Evolutionary conservation across 805 yeast genomes (phyloP), one percentile per base, ranked within the genome.

Genomic region (Candida orba): DNA sequence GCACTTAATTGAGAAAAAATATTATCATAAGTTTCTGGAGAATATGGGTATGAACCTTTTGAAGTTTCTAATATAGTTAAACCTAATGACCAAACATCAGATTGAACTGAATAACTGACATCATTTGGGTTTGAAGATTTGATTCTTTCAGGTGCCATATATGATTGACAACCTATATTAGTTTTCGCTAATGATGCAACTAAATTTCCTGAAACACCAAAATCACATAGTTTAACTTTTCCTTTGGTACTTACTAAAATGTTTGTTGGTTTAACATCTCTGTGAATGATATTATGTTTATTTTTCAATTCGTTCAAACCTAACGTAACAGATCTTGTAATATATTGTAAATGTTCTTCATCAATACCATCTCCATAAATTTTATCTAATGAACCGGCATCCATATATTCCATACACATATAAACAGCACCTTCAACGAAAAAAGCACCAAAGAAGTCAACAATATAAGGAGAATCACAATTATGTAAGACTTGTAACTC

Each of bases 111-210:
- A 64, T 91, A 91, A 0, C 93, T 78, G 8, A 77, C 71, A 52
- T 79, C 90, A 57, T 84, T 89, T 2, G 89, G 91, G 50, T 69
- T 79, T 48, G 74, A 56, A 0, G 85, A 77, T 57, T 81, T 80
- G 53, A 93, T 93, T 58, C 99, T 76, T 61, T 91, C 99, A 1
- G 99, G 99, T 1, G 98, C 98, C 98, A 93, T 93, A 64, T 91
- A 91, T 1, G 95, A 84, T 65, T 93, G 99, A 65, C 99, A 91
- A 5, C 99, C 99, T 52, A 91, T 88, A 55, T 93, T 91, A 0
- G 99, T 91, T 56, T 88, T 81, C 14, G 98, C 98, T 54, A 91
- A 71, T 0, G 96, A 87, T 2, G 97, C 96, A 20, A 93, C 98
- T 48, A 91, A 68, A 58, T 91, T 91, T 17, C 98, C 98, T 42